These are phyloP conservation scores for Dioscorea alata DNA, from an alignment of 106 monocot species.

Conservation along the genomic window DNA sequence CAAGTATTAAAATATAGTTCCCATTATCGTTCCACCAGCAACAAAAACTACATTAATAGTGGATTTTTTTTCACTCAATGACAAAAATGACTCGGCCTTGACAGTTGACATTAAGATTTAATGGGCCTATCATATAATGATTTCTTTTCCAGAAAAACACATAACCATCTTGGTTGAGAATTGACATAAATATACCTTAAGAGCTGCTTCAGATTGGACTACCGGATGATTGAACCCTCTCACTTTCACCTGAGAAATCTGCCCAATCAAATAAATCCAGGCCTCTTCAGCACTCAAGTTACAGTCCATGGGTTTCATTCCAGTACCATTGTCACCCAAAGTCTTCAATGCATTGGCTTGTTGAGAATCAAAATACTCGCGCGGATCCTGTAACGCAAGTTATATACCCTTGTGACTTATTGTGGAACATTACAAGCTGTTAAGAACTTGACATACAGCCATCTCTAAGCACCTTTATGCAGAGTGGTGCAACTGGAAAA, in stretches of 20 bases:
- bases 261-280: constrained; percentile 45
- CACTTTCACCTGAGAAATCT: constrained; percentile 63
- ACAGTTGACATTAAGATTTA: too few relatives aligned
- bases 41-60: too few relatives aligned
- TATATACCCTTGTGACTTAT: too few relatives aligned
- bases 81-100: too few relatives aligned
- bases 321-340: constrained; percentile 43
- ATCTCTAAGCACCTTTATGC: constrained; percentile 61
- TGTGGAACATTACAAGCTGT: too few relatives aligned
- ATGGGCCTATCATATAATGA: too few relatives aligned
- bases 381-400: constrained; percentile 64
- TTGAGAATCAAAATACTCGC: constrained; percentile 95
- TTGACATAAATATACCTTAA: constrained; percentile 45
- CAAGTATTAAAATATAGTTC: too few relatives aligned
- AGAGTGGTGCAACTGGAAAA: constrained; percentile 69
- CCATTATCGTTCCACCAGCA: too few relatives aligned
- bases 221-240: constrained; percentile 51
- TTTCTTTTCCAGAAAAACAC: neutral
- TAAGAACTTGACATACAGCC: neutral
- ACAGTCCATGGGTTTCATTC: constrained; percentile 25
- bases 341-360: constrained; percentile 76
- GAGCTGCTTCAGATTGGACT: constrained; percentile 69
- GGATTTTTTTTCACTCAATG: too few relatives aligned
- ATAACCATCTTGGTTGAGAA: too few relatives aligned
- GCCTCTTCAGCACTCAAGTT: constrained; percentile 50